Percentiles rank a stretch among this genome's conserved stretches.
Evolutionary conservation across 1,284 basidiomycete genomes (phyloP).

Genomic region (Abortiporus biennis): DNA sequence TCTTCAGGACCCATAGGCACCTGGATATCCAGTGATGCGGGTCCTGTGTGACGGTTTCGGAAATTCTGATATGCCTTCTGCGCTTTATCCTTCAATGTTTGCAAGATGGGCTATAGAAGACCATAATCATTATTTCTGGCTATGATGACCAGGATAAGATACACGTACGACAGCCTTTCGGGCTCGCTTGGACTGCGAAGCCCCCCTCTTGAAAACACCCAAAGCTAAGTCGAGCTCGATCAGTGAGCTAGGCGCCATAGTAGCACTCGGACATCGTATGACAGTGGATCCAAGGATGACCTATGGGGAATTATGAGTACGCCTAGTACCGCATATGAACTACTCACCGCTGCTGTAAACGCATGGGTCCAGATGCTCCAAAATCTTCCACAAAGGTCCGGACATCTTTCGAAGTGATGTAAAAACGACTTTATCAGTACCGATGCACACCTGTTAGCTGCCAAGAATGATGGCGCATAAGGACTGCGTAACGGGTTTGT

Average conservation of each 20-base stretch:
- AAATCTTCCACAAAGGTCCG: conserved; percentile 26
- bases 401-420: conserved; percentile 21
- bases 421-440: conserved; percentile 29
- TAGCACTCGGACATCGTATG: conserved; percentile 23
- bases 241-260: conserved; percentile 26
- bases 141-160: neutral
- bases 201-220: conserved; percentile 25
- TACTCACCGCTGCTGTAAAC: conserved; percentile 32
- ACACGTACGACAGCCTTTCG: conserved; percentile 24
- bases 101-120: conserved; percentile 19
- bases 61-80: conserved; percentile 21
- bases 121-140: neutral
- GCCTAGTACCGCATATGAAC: neutral
- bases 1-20: conserved; percentile 29
- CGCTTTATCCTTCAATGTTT: conserved; percentile 22
- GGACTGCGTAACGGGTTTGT: conserved; percentile 31
- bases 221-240: conserved; percentile 27
- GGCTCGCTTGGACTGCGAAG: conserved; percentile 19
- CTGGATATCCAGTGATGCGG: conserved; percentile 21
- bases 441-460: conserved; percentile 31
- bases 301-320: conserved; percentile 11
- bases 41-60: conserved; percentile 20
- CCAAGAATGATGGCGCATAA: conserved; percentile 35
- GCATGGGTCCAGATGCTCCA: conserved; percentile 34
- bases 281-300: conserved; percentile 30